phyloP scores from a whole-genome alignment of 768 basidiomycete genomes.

The Mycena vitilis region DNA sequence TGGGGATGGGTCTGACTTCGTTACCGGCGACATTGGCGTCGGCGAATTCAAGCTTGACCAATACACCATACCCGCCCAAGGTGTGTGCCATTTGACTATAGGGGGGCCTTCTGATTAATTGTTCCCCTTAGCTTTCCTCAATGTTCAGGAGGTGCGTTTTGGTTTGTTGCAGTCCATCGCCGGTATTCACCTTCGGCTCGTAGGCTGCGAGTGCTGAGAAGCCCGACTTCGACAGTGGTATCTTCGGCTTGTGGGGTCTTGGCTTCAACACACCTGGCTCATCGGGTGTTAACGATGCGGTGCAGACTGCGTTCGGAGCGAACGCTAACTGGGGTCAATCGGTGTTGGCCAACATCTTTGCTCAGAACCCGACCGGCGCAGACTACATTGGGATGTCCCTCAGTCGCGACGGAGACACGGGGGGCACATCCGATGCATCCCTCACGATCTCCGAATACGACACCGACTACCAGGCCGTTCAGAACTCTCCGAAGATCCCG shows the following conservation, averaged over 20 bases:
- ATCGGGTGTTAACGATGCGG: conserved; percentile 27
- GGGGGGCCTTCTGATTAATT: background rate
- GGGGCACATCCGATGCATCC: conserved; percentile 31
- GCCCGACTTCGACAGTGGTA: conserved; percentile 25
- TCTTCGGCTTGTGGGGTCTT: conserved; percentile 32
- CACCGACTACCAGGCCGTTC: conserved; percentile 25
- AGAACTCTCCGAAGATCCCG: conserved; percentile 24
- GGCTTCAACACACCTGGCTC: conserved; percentile 32
- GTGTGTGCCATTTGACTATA: background rate
- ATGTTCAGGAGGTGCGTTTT: conserved; percentile 12
- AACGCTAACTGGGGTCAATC: conserved; percentile 28
- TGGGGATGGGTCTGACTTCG: conserved; percentile 31
- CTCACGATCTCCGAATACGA: conserved; percentile 35
- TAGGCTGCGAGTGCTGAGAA: conserved; percentile 26
- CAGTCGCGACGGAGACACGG: conserved; percentile 30
- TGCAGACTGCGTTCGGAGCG: conserved; percentile 14
- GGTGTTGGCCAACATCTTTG: conserved; percentile 34
- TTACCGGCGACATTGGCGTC: conserved; percentile 31
- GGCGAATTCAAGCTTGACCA: conserved; percentile 26
- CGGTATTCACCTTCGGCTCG: background rate
- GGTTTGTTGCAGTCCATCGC: background rate
- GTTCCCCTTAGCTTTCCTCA: conserved; percentile 26
- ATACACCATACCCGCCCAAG: conserved; percentile 30
- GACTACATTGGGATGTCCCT: conserved; percentile 34
- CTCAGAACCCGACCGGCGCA: conserved; percentile 9